Evolutionary conservation across 2,329 filamentous ascomycete genomes (phyloP).

Genomic region (Trichoderma gracile): DNA sequence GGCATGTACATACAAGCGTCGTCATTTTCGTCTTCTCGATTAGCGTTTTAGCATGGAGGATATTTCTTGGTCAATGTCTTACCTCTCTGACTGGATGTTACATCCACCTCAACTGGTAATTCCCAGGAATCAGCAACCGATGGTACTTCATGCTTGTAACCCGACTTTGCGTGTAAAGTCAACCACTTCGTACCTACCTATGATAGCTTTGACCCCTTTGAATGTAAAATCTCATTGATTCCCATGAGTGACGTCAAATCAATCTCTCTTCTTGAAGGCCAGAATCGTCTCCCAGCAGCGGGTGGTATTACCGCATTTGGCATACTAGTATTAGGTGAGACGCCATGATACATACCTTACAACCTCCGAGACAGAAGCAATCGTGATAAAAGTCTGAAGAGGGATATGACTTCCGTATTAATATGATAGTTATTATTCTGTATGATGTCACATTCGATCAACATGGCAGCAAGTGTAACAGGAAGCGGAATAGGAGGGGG

Average conservation of each 20-base stretch:
- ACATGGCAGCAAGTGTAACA: not conserved
- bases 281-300: not conserved
- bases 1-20: not conserved
- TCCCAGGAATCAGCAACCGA: too few relatives aligned
- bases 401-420: not conserved
- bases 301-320: conserved; percentile 1
- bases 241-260: not conserved
- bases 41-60: not conserved
- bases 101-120: too few relatives aligned
- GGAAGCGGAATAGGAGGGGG: not conserved
- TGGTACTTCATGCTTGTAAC: too few relatives aligned
- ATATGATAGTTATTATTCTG: not conserved
- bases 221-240: not conserved
- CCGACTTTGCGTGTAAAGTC: too few relatives aligned
- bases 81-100: too few relatives aligned
- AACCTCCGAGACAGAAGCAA: not conserved
- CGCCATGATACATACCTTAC: not conserved
- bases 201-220: not conserved
- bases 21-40: not conserved
- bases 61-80: too few relatives aligned
- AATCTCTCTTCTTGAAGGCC: not conserved
- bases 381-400: not conserved
- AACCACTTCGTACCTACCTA: too few relatives aligned
- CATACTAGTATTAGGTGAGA: not conserved
- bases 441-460: not conserved